Percentiles rank a stretch among this genome's conserved stretches.
Conservation (phyloP, 257 asterid genomes). For the Scutellaria barbata region DNA sequence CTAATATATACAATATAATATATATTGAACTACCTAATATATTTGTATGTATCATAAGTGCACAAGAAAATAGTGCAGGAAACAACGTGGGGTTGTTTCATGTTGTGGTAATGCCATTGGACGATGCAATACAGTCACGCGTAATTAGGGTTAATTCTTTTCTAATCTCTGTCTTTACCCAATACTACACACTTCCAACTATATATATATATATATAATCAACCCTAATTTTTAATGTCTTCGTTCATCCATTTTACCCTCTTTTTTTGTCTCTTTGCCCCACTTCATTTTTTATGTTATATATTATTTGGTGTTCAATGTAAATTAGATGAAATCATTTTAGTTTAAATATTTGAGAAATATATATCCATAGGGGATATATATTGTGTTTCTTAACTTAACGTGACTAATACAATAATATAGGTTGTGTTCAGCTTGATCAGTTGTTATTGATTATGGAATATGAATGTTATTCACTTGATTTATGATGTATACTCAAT, state of each 20-base stretch:
- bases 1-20: no score
- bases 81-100: neutral
- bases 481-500: no score
- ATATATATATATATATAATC: no score
- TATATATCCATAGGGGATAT: no score
- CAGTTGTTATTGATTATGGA: no score
- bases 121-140: slow-evolving; percentile 9
- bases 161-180: neutral
- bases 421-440: no score
- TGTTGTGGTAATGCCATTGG: neutral
- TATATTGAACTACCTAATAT: neutral
- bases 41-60: neutral
- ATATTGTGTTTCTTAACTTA: no score
- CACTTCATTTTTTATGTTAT: neutral
- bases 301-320: neutral
- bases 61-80: neutral
- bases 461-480: no score
- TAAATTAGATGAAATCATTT: no score
- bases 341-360: no score
- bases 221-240: neutral
- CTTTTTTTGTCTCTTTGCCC: neutral
- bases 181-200: neutral
- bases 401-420: no score
- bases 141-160: slow-evolving; percentile 18
- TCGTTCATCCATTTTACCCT: slow-evolving; percentile 19